These are phyloP conservation scores for Hypoxylon intermedium DNA, from an alignment of 495 filamentous ascomycete species.

Conservation along the genomic window DNA sequence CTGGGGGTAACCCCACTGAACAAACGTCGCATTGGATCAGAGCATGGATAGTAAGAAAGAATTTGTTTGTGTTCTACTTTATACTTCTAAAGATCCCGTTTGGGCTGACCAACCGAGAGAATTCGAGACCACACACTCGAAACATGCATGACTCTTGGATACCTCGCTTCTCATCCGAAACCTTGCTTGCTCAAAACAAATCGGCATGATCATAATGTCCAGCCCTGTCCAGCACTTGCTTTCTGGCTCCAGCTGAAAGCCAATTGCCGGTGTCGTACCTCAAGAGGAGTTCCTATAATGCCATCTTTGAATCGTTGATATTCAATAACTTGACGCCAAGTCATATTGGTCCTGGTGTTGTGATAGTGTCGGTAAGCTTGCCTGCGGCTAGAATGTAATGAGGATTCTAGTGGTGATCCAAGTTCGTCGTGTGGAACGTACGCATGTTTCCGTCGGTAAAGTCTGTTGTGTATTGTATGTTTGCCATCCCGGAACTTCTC, in stretches of 20 bases:
- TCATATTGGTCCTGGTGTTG: too few species aligned
- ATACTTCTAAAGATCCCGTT: conserved; percentile 23
- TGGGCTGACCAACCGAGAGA: too few species aligned
- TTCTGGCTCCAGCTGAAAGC: not conserved
- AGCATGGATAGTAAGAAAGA: conserved; percentile 26
- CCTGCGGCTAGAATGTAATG: not conserved
- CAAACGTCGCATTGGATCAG: not conserved
- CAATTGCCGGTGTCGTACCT: conserved; percentile 4
- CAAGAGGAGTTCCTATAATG: conserved; percentile 21
- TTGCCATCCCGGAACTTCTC: too few species aligned
- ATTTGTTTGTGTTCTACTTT: conserved; percentile 39
- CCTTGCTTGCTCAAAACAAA: too few species aligned
- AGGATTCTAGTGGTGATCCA: not conserved
- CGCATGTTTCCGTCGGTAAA: not conserved
- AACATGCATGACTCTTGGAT: too few species aligned
- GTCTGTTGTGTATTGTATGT: too few species aligned
- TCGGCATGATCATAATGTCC: too few species aligned
- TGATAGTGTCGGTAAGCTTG: too few species aligned
- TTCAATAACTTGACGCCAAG: too few species aligned
- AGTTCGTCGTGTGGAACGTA: not conserved
- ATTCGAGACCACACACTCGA: not conserved
- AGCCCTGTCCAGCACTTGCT: not conserved
- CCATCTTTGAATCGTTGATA: conserved; percentile 14
- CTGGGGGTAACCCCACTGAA: too few species aligned
- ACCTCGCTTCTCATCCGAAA: too few species aligned